These are phyloP conservation scores for Lodderomyces theae DNA, from an alignment of 1,139 yeast genomes.

Conservation along the genomic window DNA sequence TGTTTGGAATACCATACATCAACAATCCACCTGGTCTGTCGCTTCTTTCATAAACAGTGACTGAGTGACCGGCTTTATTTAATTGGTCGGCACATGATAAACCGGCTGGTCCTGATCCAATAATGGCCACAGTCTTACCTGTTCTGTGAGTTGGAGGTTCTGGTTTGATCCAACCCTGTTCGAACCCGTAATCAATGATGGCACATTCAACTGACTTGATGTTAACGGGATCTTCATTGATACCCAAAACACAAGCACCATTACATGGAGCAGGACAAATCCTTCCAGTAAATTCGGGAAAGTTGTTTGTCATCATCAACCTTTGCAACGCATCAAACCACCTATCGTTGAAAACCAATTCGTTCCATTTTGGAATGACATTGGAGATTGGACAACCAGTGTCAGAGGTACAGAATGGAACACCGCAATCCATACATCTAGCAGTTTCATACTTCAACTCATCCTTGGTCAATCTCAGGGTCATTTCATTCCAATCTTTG, in stretches of 20 bases:
- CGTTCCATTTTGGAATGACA: conserved; percentile 97
- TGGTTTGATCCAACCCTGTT: conserved; percentile 95
- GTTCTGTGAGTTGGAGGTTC: conserved; percentile 76
- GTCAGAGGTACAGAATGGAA: conserved; percentile 97
- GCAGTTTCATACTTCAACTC: conserved; percentile 92
- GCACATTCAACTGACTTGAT: conserved; percentile 96
- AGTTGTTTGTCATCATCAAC: conserved; percentile 91
- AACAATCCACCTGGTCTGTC: conserved; percentile 96
- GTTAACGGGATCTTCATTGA: conserved; percentile 93
- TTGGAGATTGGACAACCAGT: conserved; percentile 98
- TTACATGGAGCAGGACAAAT: conserved; percentile 99
- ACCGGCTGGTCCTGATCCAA: conserved; percentile 98
- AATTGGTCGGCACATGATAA: conserved; percentile 95
- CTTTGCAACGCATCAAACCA: conserved; percentile 95
- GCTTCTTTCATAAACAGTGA: conserved; percentile 88
- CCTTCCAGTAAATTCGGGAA: conserved; percentile 98
- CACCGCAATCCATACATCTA: conserved; percentile 99
- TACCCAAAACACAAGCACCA: conserved; percentile 96
- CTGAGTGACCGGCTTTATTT: conserved; percentile 91
- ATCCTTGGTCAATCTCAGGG: conserved; percentile 75
- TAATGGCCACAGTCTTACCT: conserved; percentile 78
- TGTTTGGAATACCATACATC: conserved; percentile 99
- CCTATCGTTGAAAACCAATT: conserved; percentile 88
- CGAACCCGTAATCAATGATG: conserved; percentile 93
- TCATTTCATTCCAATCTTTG: conserved; percentile 90